phyloP scores from a whole-genome alignment of 768 basidiomycete genomes.

The Psilocybe cyanescens region DNA sequence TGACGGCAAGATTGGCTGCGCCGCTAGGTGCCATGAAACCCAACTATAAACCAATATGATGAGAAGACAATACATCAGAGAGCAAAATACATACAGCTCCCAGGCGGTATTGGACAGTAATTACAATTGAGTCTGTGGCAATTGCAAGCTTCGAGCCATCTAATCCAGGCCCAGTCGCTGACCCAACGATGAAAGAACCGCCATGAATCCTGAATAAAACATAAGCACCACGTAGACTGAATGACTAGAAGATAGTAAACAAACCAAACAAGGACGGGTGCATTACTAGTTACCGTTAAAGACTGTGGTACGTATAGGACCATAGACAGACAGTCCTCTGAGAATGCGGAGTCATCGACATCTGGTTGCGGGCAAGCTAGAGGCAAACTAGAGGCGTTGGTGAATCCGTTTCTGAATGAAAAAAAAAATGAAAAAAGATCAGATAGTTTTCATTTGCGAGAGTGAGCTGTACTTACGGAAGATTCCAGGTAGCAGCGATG shows the following conservation, averaged over 20 bases:
- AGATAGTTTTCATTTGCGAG: neutral
- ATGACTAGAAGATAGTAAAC: constrained; percentile 20
- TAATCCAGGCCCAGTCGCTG: constrained; percentile 70
- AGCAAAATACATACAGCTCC: constrained; percentile 57
- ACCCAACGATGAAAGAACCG: constrained; percentile 77
- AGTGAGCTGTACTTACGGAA: constrained; percentile 55
- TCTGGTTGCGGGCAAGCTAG: constrained; percentile 72
- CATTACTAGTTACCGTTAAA: constrained; percentile 34
- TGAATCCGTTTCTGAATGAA: constrained; percentile 47
- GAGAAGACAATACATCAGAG: neutral
- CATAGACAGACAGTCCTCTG: constrained; percentile 86
- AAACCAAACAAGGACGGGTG: constrained; percentile 66
- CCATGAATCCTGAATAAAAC: constrained; percentile 72
- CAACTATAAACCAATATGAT: constrained; percentile 44
- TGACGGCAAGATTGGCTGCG: constrained; percentile 71
- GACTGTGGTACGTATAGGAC: constrained; percentile 68
- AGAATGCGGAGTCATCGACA: constrained; percentile 50
- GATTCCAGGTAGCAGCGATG: constrained; percentile 56
- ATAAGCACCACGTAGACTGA: neutral
- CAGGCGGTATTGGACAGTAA: constrained; percentile 84
- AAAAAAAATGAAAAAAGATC: constrained; percentile 1
- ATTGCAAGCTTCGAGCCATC: constrained; percentile 79
- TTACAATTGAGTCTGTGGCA: constrained; percentile 76
- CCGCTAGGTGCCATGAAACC: constrained; percentile 77
- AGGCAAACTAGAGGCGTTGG: constrained; percentile 60